Conservation (phyloP, 2,329 filamentous ascomycete species). For the Nannizziopsis barbatae region DNA sequence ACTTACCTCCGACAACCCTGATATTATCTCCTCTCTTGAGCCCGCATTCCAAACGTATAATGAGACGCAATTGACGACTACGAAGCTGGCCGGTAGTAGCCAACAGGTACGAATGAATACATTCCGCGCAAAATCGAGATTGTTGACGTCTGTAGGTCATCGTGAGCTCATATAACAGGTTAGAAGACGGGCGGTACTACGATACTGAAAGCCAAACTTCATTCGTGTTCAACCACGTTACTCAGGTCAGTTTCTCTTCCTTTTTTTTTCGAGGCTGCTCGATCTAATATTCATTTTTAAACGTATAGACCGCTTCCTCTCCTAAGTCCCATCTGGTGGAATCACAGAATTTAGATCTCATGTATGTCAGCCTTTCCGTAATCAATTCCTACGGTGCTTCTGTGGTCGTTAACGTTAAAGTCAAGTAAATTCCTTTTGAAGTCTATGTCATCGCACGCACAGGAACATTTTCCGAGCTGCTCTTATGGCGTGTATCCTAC, state of each 20-base stretch:
- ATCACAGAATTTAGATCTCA: conserved; percentile 62
- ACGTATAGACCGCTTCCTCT: conserved; percentile 62
- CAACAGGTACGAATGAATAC: conserved; percentile 49
- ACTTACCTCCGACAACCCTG: conserved; percentile 59
- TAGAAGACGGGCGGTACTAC: conserved; percentile 75
- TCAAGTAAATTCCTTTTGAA: conserved; percentile 71
- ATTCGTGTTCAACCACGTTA: conserved; percentile 76
- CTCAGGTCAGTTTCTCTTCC: conserved; percentile 46
- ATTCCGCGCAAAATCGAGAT: background rate
- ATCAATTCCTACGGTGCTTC: background rate
- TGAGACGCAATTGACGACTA: conserved; percentile 80
- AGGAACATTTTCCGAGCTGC: conserved; percentile 78
- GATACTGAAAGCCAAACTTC: conserved; percentile 80
- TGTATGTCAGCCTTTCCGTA: conserved; percentile 46
- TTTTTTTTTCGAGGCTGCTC: background rate
- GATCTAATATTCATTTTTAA: background rate
- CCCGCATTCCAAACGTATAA: conserved; percentile 92
- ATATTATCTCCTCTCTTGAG: conserved; percentile 58
- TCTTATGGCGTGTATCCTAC: conserved; percentile 74
- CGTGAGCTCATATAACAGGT: conserved; percentile 73
- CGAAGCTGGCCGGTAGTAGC: conserved; percentile 78
- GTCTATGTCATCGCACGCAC: conserved; percentile 60
- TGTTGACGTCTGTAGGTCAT: conserved; percentile 34
- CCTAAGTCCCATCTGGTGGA: conserved; percentile 72
- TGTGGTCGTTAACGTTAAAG: background rate